These are phyloP conservation scores for Ceratobasidium theobromae DNA, from an alignment of 1,284 basidiomycete species.

Conservation along the genomic window DNA sequence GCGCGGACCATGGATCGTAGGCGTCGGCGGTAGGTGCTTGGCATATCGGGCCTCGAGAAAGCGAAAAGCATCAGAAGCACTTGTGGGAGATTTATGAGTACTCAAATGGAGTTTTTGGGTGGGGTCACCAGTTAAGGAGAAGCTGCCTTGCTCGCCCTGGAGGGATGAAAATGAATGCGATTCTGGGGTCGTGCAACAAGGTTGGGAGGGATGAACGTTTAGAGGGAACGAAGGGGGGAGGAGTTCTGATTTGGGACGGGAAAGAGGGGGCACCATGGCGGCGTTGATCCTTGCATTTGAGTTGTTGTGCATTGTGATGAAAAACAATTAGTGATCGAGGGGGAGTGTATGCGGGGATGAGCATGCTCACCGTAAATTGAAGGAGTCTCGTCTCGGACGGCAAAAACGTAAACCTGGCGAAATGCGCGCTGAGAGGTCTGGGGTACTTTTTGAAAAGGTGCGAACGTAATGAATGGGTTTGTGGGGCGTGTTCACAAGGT, in stretches of 20 bases:
- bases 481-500: not conserved
- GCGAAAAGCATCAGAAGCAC: conserved; percentile 32
- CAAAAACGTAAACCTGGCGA: not conserved
- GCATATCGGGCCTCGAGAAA: conserved; percentile 29
- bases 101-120: conserved; percentile 28
- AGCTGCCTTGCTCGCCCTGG: conserved; percentile 31
- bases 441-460: conserved; percentile 9
- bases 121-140: conserved; percentile 28
- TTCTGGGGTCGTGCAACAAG: conserved; percentile 25
- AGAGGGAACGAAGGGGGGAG: conserved; percentile 28
- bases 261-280: conserved; percentile 1
- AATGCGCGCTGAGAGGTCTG: not conserved
- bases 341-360: conserved; percentile 22
- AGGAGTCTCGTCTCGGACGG: not conserved
- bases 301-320: conserved; percentile 19
- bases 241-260: conserved; percentile 29
- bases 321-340: conserved; percentile 6
- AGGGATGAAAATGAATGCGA: conserved; percentile 32
- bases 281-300: conserved; percentile 26
- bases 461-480: not conserved
- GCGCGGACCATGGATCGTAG: conserved; percentile 4
- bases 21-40: conserved; percentile 27
- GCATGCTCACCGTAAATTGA: conserved; percentile 16
- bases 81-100: conserved; percentile 31
- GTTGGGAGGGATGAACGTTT: conserved; percentile 22